Conservation (phyloP, 352 stramenopile species). For the Thraustochytrium sp. region DNA sequence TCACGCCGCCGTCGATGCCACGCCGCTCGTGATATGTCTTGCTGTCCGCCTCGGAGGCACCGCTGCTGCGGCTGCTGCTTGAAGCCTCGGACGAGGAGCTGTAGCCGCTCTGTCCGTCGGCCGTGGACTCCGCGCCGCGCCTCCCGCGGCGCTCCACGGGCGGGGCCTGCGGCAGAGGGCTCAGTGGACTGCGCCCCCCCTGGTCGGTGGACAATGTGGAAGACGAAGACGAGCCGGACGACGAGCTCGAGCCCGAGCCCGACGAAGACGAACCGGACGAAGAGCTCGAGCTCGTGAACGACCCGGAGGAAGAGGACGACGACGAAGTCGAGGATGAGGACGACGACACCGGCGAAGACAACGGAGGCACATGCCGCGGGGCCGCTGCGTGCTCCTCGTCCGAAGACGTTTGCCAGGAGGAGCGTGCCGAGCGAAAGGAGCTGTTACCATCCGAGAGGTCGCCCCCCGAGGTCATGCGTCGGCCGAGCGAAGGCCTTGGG, state of each 20-base stretch:
- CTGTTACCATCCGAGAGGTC: not conserved
- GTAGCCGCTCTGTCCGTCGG: not conserved
- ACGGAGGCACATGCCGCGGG: not conserved
- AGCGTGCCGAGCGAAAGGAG: not conserved
- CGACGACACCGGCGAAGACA: not conserved
- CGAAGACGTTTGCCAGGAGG: not conserved
- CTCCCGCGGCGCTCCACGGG: too few relatives aligned
- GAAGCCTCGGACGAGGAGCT: not conserved
- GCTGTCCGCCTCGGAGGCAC: not conserved
- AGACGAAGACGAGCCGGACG: not conserved
- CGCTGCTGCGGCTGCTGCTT: not conserved
- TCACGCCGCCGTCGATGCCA: not conserved
- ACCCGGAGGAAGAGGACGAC: not conserved
- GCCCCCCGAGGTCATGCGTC: too few relatives aligned
- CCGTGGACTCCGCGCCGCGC: not conserved
- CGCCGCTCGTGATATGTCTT: not conserved
- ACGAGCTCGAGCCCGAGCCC: not conserved
- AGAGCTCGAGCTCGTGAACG: not conserved
- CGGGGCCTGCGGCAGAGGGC: too few relatives aligned
- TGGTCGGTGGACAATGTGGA: not conserved
- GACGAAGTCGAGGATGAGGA: constrained; percentile 3
- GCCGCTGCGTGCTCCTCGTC: not conserved
- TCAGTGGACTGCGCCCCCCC: too few relatives aligned
- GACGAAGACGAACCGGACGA: not conserved
- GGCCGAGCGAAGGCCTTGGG: too few relatives aligned